Evolutionary conservation across 306 rosid genomes (phyloP).

Genomic region (Vigna mungo): DNA sequence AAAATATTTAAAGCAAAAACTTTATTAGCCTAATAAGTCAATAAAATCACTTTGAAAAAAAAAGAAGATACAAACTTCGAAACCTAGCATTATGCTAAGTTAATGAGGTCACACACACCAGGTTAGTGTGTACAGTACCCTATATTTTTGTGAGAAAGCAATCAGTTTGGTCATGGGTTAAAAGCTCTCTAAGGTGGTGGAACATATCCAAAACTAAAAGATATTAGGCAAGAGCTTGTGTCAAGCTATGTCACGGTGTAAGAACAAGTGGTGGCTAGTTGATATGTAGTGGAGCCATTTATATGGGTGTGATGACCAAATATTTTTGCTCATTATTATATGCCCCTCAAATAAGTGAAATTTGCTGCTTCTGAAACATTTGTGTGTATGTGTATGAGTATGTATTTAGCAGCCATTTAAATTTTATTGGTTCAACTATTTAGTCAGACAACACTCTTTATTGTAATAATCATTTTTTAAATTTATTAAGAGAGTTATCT

Average conservation of each 20-base stretch:
- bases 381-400: neutral
- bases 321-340: neutral
- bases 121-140: too few relatives aligned
- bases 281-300: neutral
- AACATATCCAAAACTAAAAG: constrained; percentile 18
- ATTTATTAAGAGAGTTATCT: neutral
- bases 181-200: constrained; percentile 1
- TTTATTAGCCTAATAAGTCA: constrained; percentile 7
- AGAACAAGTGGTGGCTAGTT: constrained; percentile 8
- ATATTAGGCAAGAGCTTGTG: neutral
- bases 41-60: too few relatives aligned
- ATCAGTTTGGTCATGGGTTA: constrained; percentile 1
- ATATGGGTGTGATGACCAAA: neutral
- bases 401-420: constrained; percentile 5
- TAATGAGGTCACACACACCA: neutral
- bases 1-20: constrained; percentile 18
- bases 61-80: too few relatives aligned
- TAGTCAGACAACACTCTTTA: constrained; percentile 8
- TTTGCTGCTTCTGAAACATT: neutral
- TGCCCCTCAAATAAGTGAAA: too few relatives aligned
- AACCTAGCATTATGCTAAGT: too few relatives aligned
- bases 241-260: neutral
- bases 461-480: constrained; percentile 12
- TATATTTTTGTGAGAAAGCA: constrained; percentile 21
- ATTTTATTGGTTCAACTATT: too few relatives aligned